Conservation (phyloP, 805 yeast species). For the Candida xiaguanensis region DNA sequence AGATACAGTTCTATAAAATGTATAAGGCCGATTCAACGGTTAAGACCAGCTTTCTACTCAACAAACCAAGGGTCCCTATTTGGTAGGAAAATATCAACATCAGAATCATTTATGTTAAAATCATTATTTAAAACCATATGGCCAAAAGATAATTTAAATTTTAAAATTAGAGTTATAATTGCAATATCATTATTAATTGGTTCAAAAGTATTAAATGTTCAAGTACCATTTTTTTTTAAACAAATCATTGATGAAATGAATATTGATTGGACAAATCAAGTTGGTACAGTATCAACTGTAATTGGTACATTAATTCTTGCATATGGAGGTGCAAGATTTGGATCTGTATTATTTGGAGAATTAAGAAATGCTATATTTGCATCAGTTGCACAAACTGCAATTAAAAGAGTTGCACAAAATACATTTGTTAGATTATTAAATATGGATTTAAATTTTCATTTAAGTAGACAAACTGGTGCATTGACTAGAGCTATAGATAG, state of each 20-base stretch:
- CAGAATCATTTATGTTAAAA: slow-evolving; percentile 54
- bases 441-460: slow-evolving; percentile 85
- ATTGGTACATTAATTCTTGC: slow-evolving; percentile 70
- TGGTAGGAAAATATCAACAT: slow-evolving; percentile 29
- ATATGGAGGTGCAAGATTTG: slow-evolving; percentile 91
- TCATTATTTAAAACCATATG: slow-evolving; percentile 70
- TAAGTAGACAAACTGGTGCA: slow-evolving; percentile 93
- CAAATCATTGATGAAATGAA: slow-evolving; percentile 89
- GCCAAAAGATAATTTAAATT: slow-evolving; percentile 70
- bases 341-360: slow-evolving; percentile 93
- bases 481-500: slow-evolving; percentile 93
- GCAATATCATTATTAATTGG: slow-evolving; percentile 73
- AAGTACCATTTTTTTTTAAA: slow-evolving; percentile 92
- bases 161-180: slow-evolving; percentile 67
- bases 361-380: slow-evolving; percentile 94
- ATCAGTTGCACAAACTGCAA: slow-evolving; percentile 90
- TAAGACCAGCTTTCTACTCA: not conserved
- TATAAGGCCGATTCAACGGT: slow-evolving; percentile 1
- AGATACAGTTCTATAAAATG: not conserved
- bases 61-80: not conserved
- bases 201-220: slow-evolving; percentile 85
- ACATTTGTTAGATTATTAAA: slow-evolving; percentile 81
- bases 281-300: slow-evolving; percentile 63
- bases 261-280: slow-evolving; percentile 67
- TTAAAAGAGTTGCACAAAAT: slow-evolving; percentile 81